Conservation (phyloP, 1,284 basidiomycete genomes). For the Chondrostereum purpureum region DNA sequence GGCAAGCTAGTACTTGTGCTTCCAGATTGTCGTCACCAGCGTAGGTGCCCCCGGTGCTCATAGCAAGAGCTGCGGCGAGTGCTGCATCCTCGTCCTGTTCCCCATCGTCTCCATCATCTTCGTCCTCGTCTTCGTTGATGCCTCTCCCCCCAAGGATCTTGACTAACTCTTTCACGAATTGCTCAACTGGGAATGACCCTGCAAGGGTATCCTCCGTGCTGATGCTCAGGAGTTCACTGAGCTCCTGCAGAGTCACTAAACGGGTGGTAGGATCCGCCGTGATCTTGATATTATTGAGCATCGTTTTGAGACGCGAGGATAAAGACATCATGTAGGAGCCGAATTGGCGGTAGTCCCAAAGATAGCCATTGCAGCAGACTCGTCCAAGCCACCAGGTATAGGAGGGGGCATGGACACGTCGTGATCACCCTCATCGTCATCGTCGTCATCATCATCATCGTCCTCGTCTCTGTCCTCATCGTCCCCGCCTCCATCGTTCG, state of each 20-base stretch:
- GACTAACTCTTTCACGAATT: conserved; percentile 90
- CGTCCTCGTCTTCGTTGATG: conserved; percentile 57
- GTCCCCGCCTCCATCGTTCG: conserved; percentile 27
- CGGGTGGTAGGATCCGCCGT: conserved; percentile 77
- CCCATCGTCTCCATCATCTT: conserved; percentile 54
- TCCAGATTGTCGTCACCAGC: conserved; percentile 84
- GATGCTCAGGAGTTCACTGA: conserved; percentile 92
- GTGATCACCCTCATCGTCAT: conserved; percentile 31
- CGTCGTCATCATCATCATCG: conserved; percentile 36
- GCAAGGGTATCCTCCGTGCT: conserved; percentile 96
- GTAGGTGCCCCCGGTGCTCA: conserved; percentile 60
- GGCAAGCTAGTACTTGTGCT: conserved; percentile 87
- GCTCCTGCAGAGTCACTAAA: conserved; percentile 87
- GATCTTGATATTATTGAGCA: conserved; percentile 84
- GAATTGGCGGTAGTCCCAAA: conserved; percentile 82
- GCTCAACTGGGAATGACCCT: conserved; percentile 89
- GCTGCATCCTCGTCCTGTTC: conserved; percentile 79
- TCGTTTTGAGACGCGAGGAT: conserved; percentile 81
- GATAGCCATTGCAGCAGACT: conserved; percentile 72
- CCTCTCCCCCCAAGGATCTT: conserved; percentile 85
- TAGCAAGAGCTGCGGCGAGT: conserved; percentile 75
- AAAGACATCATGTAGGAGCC: conserved; percentile 88
- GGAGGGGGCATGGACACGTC: conserved; percentile 23
- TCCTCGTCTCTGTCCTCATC: conserved; percentile 27
- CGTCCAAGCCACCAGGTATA: conserved; percentile 60